These are phyloP conservation scores for Zygnema circumcarinatum DNA, from an alignment of 139 green algal species.

Conservation along the genomic window DNA sequence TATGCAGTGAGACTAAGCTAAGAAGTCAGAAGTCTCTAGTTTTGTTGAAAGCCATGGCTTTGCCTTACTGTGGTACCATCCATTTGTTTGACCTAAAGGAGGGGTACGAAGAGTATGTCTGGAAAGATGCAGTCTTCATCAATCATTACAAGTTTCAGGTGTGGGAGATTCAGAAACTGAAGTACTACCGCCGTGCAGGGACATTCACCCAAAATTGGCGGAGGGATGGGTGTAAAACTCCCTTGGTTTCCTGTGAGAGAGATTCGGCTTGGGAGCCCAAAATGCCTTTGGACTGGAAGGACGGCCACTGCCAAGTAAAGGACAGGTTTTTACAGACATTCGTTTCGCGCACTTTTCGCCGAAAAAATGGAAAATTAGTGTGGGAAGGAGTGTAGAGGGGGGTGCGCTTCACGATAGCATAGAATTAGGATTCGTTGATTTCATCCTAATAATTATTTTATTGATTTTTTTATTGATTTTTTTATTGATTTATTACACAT, in stretches of 20 bases:
- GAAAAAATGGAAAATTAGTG: background rate
- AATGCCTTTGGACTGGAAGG: constrained; percentile 27
- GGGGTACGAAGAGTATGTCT: too few species aligned
- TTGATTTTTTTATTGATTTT: too few species aligned
- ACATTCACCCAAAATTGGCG: constrained; percentile 30
- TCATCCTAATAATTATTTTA: too few species aligned
- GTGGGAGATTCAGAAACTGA: constrained; percentile 8
- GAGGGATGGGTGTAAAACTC: background rate
- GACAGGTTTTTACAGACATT: constrained; percentile 6
- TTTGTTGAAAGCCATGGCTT: background rate
- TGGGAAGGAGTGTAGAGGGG: too few species aligned
- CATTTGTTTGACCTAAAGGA: constrained; percentile 31
- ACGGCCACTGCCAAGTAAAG: constrained; percentile 16
- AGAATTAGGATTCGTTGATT: too few species aligned
- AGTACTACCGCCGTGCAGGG: constrained; percentile 18
- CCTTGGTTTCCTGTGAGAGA: background rate
- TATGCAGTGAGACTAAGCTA: background rate
- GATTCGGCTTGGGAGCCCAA: constrained; percentile 5
- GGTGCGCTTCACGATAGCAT: too few species aligned
- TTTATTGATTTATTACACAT: too few species aligned
- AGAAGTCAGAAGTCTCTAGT: constrained; percentile 32
- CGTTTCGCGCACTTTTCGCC: background rate
- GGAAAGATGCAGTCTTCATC: too few species aligned
- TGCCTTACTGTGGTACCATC: background rate
- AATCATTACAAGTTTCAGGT: constrained; percentile 54